These are phyloP conservation scores for Selaginella moellendorffii DNA, from an alignment of 75 land plant species.

Conservation along the genomic window DNA sequence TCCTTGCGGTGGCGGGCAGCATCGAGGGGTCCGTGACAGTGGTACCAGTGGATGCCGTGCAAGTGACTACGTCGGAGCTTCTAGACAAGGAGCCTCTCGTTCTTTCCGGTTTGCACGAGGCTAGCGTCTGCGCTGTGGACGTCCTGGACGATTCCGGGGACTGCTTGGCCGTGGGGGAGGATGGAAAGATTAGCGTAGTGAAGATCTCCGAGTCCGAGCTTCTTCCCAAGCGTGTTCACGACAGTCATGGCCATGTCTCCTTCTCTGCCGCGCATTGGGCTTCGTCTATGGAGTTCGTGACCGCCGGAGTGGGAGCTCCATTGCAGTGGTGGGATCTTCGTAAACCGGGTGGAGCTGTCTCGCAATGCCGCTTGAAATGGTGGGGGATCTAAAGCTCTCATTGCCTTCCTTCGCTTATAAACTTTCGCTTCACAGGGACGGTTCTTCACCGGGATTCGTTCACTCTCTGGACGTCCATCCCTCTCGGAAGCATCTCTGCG, in stretches of 20 bases:
- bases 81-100: not conserved
- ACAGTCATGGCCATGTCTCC: conserved; percentile 50
- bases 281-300: conserved; percentile 67
- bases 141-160: conserved; percentile 27
- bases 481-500: conserved; percentile 80
- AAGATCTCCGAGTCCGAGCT: conserved; percentile 22
- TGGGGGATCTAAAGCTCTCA: conserved; percentile 10
- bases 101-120: conserved; percentile 25
- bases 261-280: conserved; percentile 70
- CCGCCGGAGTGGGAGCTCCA: conserved; percentile 59
- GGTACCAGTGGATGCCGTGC: conserved; percentile 22
- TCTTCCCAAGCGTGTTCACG: conserved; percentile 27
- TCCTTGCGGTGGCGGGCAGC: conserved; percentile 28
- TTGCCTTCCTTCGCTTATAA: not conserved
- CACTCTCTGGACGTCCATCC: conserved; percentile 93
- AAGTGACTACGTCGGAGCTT: not conserved
- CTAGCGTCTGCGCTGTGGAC: conserved; percentile 39
- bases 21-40: conserved; percentile 35
- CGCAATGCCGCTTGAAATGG: conserved; percentile 54
- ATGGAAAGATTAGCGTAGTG: conserved; percentile 66
- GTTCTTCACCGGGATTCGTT: conserved; percentile 36
- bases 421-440: not conserved
- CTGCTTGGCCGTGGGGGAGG: conserved; percentile 65
- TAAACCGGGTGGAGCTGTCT: conserved; percentile 50
- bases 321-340: conserved; percentile 96